Evolutionary conservation across 1,284 basidiomycete genomes (phyloP).

Genomic region (Ceratobasidium sp.): DNA sequence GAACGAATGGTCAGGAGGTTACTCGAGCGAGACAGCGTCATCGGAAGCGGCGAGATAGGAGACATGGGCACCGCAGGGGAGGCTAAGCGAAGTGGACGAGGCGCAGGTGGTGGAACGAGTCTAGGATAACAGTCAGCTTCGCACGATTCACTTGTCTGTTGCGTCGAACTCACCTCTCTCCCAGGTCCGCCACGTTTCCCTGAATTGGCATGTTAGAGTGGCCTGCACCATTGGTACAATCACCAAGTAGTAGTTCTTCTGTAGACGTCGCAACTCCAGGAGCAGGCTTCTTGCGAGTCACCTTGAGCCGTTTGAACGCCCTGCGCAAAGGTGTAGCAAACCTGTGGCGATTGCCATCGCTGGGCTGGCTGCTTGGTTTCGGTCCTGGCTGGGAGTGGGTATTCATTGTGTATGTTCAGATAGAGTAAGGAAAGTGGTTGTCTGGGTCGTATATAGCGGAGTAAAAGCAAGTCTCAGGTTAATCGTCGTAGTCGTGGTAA

Average conservation of each 20-base stretch:
- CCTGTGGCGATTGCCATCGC: not conserved
- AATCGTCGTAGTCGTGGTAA: not conserved
- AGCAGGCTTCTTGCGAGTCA: not conserved
- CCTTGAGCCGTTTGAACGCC: constrained; percentile 32
- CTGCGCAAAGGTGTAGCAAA: constrained; percentile 30
- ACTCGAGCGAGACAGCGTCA: constrained; percentile 2
- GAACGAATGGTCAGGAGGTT: constrained; percentile 20
- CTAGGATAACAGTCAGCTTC: constrained; percentile 10
- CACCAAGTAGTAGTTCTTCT: not conserved
- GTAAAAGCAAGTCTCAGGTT: too few relatives aligned
- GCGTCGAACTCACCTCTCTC: not conserved
- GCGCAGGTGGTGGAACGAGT: constrained; percentile 36
- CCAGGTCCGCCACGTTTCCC: not conserved
- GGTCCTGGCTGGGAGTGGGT: not conserved
- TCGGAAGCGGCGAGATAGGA: constrained; percentile 23
- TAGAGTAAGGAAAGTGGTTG: constrained; percentile 18
- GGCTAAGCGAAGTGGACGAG: constrained; percentile 42
- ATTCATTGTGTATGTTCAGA: constrained; percentile 16
- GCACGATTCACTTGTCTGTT: not conserved
- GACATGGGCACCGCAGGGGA: constrained; percentile 23
- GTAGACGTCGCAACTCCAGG: not conserved
- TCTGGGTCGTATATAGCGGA: not conserved
- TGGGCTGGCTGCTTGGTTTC: not conserved
- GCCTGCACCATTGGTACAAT: not conserved
- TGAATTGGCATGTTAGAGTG: not conserved